Percentiles rank a stretch among this genome's conserved stretches.
These are phyloP conservation scores for Russula ochroleuca DNA, from an alignment of 768 basidiomycete species.

Conservation along the genomic window DNA sequence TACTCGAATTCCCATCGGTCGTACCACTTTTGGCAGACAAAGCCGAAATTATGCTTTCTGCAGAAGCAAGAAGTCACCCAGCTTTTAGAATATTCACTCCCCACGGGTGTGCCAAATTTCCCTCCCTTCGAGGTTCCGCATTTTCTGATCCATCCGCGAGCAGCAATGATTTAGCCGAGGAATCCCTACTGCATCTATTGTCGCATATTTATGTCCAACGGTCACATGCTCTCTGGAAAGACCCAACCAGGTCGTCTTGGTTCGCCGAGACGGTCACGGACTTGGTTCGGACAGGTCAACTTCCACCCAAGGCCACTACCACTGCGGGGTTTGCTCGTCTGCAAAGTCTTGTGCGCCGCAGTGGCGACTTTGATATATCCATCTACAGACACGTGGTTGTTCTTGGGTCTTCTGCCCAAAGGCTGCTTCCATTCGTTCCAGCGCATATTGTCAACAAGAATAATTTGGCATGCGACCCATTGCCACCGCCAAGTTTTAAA, in stretches of 20 bases:
- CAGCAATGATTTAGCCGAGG: slow-evolving; percentile 20
- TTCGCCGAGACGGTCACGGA: slow-evolving; percentile 53
- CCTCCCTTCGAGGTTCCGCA: neutral
- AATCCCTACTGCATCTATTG: slow-evolving; percentile 65
- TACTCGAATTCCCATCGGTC: slow-evolving; percentile 73
- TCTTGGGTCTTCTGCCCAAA: slow-evolving; percentile 56
- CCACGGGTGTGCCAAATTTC: slow-evolving; percentile 44
- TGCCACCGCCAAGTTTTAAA: slow-evolving; percentile 63
- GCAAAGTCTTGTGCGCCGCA: slow-evolving; percentile 38
- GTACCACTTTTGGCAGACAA: slow-evolving; percentile 84
- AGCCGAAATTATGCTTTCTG: slow-evolving; percentile 62
- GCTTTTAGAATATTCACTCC: slow-evolving; percentile 71
- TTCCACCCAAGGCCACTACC: slow-evolving; percentile 36
- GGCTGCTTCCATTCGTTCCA: slow-evolving; percentile 71
- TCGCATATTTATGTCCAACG: slow-evolving; percentile 86
- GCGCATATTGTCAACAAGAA: slow-evolving; percentile 47
- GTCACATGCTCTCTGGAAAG: slow-evolving; percentile 79
- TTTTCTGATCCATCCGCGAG: neutral
- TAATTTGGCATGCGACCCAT: slow-evolving; percentile 76
- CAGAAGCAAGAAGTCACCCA: slow-evolving; percentile 51
- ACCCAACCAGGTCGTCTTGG: slow-evolving; percentile 59
- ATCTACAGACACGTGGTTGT: slow-evolving; percentile 75
- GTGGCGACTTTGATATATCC: slow-evolving; percentile 43
- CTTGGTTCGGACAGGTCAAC: slow-evolving; percentile 37
- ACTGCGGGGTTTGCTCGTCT: slow-evolving; percentile 36